Evolutionary conservation across 2,329 filamentous ascomycete genomes (phyloP), one percentile per base, ranked within the genome.

Genomic region (Apiospora arundinis): DNA sequence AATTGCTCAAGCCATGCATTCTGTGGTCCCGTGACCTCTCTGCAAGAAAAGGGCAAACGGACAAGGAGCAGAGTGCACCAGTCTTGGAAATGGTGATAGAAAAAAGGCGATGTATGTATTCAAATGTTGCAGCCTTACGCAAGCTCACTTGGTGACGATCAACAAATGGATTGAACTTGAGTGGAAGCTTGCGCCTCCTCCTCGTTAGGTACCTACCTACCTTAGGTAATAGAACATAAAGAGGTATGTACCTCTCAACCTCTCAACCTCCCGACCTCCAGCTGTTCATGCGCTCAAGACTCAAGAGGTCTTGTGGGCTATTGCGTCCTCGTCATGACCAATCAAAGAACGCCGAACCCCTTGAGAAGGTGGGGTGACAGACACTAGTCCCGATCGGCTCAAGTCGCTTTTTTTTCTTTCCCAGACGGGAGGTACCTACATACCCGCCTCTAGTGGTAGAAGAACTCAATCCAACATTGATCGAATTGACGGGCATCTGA

Each of bases 141-240:
- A 63, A 40, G 18, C 56, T 63, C 56, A 40, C 56, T n/a, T 40
- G 28, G 52, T 63, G 56, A 63, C 32, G 56, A 60, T 60, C 52
- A 60, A 60, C 52, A 8, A 21, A 32, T 25, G 16, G 9, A 32
- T 32, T 60, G 52, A 60, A 60, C 52, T n/a, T n/a, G n/a, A 9
- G 52, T 37, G 28, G 28, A 37, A 63, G 56, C 56, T 63, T 63
- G 56, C 56, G 56, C 56, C 56, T 63, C 56, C 56, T 63, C 56
- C 28, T 40, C 56, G 56, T 63, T 40, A 63, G 28, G 28, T 60
- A 40, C 32, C 18, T 63, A 28, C 9, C n/a, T n/a, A n/a, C n/a
- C n/a, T n/a, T n/a, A n/a, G n/a, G n/a, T n/a, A n/a, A n/a, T n/a
- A n/a, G n/a, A n/a, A n/a, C n/a, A n/a, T n/a, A n/a, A n/a, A n/a